These are phyloP conservation scores for Dendrobium huoshanense DNA, from an alignment of 106 monocot genomes.

Conservation along the genomic window DNA sequence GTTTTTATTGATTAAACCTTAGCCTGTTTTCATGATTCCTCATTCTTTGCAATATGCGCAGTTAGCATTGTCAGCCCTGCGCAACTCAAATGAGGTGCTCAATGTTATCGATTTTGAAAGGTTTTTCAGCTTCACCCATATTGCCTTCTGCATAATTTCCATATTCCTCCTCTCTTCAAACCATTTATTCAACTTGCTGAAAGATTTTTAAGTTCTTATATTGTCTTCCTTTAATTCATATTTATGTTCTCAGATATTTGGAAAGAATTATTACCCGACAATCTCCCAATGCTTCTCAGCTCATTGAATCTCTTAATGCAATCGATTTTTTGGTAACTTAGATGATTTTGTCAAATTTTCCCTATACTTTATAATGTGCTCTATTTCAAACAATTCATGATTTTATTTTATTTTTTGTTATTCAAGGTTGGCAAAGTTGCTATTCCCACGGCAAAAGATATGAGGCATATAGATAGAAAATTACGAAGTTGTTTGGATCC, in stretches of 20 bases:
- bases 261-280: constrained; percentile 38
- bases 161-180: neutral
- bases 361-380: neutral
- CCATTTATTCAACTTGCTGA: neutral
- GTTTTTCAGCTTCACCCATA: constrained; percentile 22
- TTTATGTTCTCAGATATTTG: constrained; percentile 53
- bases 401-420: neutral
- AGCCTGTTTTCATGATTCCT: neutral
- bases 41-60: constrained; percentile 21
- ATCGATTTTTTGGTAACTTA: constrained; percentile 65
- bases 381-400: neutral
- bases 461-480: constrained; percentile 90
- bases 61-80: constrained; percentile 77
- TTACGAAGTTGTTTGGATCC: constrained; percentile 83
- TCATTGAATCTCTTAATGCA: constrained; percentile 32
- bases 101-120: constrained; percentile 73
- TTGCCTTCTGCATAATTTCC: neutral
- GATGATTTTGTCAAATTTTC: neutral
- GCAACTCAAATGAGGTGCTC: constrained; percentile 61
- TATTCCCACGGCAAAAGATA: constrained; percentile 66
- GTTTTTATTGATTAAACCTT: neutral
- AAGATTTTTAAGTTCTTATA: neutral
- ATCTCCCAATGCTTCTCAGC: constrained; percentile 23
- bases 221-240: neutral
- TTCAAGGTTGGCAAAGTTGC: constrained; percentile 46